Evolutionary conservation across 306 rosid species (phyloP).

Genomic region (Dryas drummondii): DNA sequence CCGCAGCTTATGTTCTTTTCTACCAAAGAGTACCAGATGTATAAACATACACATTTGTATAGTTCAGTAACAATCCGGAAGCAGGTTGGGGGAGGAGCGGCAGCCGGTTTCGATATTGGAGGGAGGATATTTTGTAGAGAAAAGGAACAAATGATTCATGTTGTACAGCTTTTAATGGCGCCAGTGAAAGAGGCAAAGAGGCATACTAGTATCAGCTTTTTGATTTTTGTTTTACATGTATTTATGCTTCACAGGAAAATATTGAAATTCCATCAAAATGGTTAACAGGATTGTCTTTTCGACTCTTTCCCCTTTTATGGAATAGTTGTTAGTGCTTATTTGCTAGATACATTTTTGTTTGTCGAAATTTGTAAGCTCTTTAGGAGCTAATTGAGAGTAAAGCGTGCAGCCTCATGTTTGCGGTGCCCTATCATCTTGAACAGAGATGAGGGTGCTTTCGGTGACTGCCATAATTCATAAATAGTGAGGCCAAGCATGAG

Average conservation of each 20-base stretch:
- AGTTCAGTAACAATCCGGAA: slow-evolving; percentile 28
- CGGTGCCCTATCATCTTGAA: too few relatives aligned
- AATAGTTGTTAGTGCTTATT: not conserved
- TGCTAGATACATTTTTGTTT: not conserved
- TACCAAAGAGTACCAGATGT: slow-evolving; percentile 57
- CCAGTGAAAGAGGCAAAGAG: slow-evolving; percentile 2
- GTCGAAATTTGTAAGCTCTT: too few relatives aligned
- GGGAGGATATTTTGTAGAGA: slow-evolving; percentile 25
- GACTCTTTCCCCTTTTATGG: not conserved
- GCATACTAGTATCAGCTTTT: not conserved
- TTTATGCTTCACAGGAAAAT: not conserved
- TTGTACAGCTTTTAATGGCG: slow-evolving; percentile 42
- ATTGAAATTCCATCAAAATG: not conserved
- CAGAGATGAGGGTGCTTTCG: too few relatives aligned
- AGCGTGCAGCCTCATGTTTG: too few relatives aligned
- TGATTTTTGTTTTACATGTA: slow-evolving; percentile 5
- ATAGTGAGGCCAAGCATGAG: too few relatives aligned
- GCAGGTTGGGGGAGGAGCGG: slow-evolving; percentile 5
- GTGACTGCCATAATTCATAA: too few relatives aligned
- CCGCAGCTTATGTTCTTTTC: slow-evolving; percentile 88
- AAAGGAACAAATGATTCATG: slow-evolving; percentile 16
- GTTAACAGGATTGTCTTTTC: not conserved
- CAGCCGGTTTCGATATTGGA: not conserved
- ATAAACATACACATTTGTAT: slow-evolving; percentile 33
- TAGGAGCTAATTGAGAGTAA: too few relatives aligned